Conservation (phyloP, 1,284 basidiomycete genomes). For the Boletellus deceptivus region DNA sequence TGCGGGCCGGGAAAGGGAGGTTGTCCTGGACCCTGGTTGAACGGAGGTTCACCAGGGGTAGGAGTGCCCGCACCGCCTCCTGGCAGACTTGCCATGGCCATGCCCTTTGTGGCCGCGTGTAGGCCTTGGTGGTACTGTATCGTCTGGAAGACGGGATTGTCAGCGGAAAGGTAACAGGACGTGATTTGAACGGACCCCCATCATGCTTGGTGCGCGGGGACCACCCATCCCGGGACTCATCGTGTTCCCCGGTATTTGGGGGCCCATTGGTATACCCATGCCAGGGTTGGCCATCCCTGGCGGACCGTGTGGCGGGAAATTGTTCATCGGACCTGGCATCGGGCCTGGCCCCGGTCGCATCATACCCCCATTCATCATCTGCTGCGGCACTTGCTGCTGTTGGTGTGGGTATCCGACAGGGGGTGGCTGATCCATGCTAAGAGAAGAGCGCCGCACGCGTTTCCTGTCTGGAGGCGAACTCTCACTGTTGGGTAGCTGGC, state of each 20-base stretch:
- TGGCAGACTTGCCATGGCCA: constrained; percentile 22
- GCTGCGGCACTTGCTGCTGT: constrained; percentile 29
- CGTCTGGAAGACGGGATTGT: constrained; percentile 5
- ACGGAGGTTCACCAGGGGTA: constrained; percentile 37
- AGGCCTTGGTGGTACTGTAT: constrained; percentile 31
- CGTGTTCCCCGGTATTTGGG: constrained; percentile 19
- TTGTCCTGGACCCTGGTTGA: constrained; percentile 33
- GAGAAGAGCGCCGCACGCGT: constrained; percentile 55
- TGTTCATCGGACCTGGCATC: constrained; percentile 36
- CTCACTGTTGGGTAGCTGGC: constrained; percentile 50
- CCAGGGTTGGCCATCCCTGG: constrained; percentile 33
- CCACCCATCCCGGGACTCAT: constrained; percentile 32
- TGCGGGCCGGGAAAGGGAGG: constrained; percentile 32
- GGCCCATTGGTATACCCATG: constrained; percentile 34
- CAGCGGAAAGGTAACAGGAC: not conserved
- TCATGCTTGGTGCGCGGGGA: constrained; percentile 32
- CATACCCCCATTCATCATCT: constrained; percentile 34
- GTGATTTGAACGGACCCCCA: constrained; percentile 36
- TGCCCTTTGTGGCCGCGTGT: constrained; percentile 21
- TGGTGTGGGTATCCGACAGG: constrained; percentile 33
- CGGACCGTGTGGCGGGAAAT: constrained; percentile 32
- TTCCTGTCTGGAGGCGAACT: constrained; percentile 66
- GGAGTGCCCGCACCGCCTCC: constrained; percentile 36
- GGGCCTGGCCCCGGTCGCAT: constrained; percentile 31
- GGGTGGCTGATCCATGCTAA: constrained; percentile 38